These are phyloP conservation scores for Parasitella parasitica DNA, from an alignment of 371 early-diverging fungal species.

Conservation along the genomic window DNA sequence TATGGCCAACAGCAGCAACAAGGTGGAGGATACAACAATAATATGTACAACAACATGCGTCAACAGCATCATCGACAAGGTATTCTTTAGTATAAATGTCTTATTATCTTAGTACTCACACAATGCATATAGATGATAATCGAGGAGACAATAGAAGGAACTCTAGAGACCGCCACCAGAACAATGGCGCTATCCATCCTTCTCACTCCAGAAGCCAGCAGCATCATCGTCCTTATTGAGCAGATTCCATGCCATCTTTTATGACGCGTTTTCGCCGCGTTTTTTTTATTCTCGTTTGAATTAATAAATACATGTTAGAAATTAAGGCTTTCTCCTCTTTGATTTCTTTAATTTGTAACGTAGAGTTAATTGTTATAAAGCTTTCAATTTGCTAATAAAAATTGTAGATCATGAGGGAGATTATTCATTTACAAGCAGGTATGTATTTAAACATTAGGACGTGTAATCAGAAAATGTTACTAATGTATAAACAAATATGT, in stretches of 20 bases:
- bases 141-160: conserved; percentile 12
- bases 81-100: background rate
- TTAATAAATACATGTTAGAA: background rate
- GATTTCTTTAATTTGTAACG: conserved; percentile 5
- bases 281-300: background rate
- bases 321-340: conserved; percentile 22
- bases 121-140: background rate
- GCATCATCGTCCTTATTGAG: conserved; percentile 42
- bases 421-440: conserved; percentile 98
- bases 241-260: background rate
- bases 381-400: no score
- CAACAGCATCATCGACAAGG: conserved; percentile 8
- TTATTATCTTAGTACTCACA: background rate
- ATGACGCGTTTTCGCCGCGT: background rate
- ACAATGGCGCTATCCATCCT: conserved; percentile 38
- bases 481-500: background rate
- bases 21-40: conserved; percentile 6
- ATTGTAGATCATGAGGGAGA: conserved; percentile 90
- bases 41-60: conserved; percentile 5
- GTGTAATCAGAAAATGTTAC: background rate
- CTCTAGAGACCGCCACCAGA: conserved; percentile 11
- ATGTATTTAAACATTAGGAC: no score
- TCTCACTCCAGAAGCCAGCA: conserved; percentile 36
- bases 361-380: background rate
- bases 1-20: conserved; percentile 11